These are phyloP conservation scores for Bruguiera sexangula DNA, from an alignment of 345 rosid genomes.

Conservation along the genomic window DNA sequence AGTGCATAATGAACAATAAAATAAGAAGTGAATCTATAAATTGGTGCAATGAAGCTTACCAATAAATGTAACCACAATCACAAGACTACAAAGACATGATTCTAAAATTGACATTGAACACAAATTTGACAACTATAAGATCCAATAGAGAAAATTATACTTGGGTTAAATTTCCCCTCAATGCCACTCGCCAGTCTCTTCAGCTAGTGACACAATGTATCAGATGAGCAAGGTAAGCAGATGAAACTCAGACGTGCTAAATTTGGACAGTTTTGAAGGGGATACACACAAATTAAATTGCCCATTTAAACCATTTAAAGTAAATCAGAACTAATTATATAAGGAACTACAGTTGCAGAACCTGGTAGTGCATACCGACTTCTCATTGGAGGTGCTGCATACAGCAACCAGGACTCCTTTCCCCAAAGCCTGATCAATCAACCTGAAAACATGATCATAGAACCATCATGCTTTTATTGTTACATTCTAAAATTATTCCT, in stretches of 20 bases:
- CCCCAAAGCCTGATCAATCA: constrained; percentile 82
- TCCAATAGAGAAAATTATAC: neutral
- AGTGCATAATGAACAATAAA: constrained; percentile 5
- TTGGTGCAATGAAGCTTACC: neutral
- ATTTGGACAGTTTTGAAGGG: too few relatives aligned
- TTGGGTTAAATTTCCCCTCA: constrained; percentile 9
- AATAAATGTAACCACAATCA: neutral
- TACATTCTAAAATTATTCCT: neutral
- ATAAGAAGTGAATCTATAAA: constrained; percentile 5
- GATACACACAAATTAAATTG: too few relatives aligned
- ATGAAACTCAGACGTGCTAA: too few relatives aligned
- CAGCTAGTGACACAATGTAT: neutral
- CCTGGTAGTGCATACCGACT: constrained; percentile 89
- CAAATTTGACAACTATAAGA: neutral
- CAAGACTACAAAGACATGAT: neutral
- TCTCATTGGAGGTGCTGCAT: constrained; percentile 95
- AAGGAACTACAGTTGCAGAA: constrained; percentile 41
- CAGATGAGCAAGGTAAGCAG: neutral
- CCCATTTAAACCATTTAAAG: too few relatives aligned
- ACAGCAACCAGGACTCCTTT: constrained; percentile 87
- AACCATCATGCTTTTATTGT: neutral
- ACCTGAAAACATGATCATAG: constrained; percentile 39
- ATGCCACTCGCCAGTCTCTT: neutral
- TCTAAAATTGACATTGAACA: neutral
- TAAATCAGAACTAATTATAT: neutral